Conservation (phyloP, 148 eudicot genomes). For the Amaranthus cruentus region DNA sequence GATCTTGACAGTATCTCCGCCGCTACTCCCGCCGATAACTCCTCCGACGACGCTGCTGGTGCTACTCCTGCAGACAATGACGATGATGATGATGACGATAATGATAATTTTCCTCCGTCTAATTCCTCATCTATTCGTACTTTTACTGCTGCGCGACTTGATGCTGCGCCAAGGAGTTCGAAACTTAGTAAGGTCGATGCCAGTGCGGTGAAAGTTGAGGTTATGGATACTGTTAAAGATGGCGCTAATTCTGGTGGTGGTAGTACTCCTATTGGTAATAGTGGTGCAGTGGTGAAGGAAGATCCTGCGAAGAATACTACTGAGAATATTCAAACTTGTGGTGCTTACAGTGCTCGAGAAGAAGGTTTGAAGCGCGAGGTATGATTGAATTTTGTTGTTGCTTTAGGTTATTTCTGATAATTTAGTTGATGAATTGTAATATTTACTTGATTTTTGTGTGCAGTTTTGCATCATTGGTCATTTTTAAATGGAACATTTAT, state of each 20-base stretch:
- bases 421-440: too few relatives aligned
- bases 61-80: conserved; percentile 15
- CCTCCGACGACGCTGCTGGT: conserved; percentile 40
- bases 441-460: too few relatives aligned
- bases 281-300: conserved; percentile 49
- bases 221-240: conserved; percentile 50
- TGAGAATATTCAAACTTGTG: conserved; percentile 86
- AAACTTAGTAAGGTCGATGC: conserved; percentile 52
- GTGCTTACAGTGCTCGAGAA: conserved; percentile 95
- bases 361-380: conserved; percentile 92
- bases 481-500: too few relatives aligned
- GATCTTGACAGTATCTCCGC: conserved; percentile 80
- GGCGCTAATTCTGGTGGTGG: conserved; percentile 29
- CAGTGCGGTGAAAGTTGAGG: conserved; percentile 54
- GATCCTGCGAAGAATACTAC: conserved; percentile 67
- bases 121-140: conserved; percentile 64
- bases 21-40: conserved; percentile 45
- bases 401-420: background rate
- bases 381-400: background rate
- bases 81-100: conserved; percentile 58
- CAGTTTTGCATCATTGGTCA: too few relatives aligned
- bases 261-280: conserved; percentile 20
- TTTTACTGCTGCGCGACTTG: conserved; percentile 74
- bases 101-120: conserved; percentile 31
- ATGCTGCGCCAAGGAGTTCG: conserved; percentile 44